These are phyloP conservation scores for Aristolochia fimbriata DNA, from an alignment of 164 flowering plant species.

Conservation along the genomic window DNA sequence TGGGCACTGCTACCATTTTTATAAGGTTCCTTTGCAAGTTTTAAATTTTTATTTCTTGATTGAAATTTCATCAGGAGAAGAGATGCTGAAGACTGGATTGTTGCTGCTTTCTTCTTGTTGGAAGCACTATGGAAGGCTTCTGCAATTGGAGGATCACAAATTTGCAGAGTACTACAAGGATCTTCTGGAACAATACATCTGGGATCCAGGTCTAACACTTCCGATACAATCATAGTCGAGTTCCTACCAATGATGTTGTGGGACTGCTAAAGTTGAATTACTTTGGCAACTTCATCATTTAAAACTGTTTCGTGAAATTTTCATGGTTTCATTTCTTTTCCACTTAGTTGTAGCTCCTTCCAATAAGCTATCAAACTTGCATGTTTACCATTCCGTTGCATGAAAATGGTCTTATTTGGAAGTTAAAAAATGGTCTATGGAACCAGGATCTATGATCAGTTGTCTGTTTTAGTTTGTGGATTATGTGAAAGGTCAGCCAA, in stretches of 20 bases:
- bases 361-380: not conserved
- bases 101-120: slow-evolving; percentile 71
- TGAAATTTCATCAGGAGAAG: slow-evolving; percentile 26
- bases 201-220: slow-evolving; percentile 54
- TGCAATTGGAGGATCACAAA: slow-evolving; percentile 51
- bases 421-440: not conserved
- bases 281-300: too few species aligned
- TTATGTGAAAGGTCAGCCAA: too few species aligned
- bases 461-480: not conserved
- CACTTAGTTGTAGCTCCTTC: not conserved
- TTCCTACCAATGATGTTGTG: too few species aligned
- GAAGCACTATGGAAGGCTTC: slow-evolving; percentile 64
- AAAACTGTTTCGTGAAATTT: not conserved
- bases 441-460: not conserved
- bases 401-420: not conserved
- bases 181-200: slow-evolving; percentile 53
- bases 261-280: too few species aligned
- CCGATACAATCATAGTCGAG: not conserved
- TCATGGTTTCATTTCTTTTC: not conserved
- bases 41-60: not conserved
- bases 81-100: slow-evolving; percentile 27
- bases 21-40: too few species aligned
- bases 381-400: not conserved
- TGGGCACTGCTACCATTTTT: too few species aligned
- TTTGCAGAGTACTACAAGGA: slow-evolving; percentile 35